phyloP scores from a whole-genome alignment of 441 rosid genomes.

The Gossypium davidsonii region DNA sequence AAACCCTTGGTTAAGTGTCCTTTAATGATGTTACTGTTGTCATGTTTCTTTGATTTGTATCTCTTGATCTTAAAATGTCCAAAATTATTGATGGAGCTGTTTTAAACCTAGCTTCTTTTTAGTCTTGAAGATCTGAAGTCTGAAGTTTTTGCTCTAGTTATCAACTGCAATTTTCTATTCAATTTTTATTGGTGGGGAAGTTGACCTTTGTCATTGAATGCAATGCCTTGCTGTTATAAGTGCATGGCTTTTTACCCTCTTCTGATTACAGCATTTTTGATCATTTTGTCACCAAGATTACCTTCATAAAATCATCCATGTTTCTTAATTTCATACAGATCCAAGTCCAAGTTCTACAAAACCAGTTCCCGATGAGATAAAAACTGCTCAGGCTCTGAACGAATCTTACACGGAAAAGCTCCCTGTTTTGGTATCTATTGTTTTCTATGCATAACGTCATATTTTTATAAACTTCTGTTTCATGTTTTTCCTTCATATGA shows the following conservation, averaged over 20 bases:
- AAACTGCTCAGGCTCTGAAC: conserved; percentile 23
- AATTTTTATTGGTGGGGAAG: background rate
- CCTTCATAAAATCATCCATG: background rate
- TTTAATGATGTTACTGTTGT: background rate
- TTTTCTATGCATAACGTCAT: conserved; percentile 8
- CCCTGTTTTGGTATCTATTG: conserved; percentile 23
- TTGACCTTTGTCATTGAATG: background rate
- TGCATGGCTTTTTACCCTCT: background rate
- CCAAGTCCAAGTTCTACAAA: background rate
- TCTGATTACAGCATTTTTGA: background rate
- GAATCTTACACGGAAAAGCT: conserved; percentile 23
- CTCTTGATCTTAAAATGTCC: background rate
- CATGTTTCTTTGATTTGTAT: background rate
- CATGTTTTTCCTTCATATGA: conserved; percentile 5
- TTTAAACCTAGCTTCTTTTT: background rate
- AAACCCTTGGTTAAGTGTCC: conserved; percentile 40
- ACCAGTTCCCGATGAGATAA: conserved; percentile 4
- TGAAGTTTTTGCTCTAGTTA: background rate
- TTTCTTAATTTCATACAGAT: conserved; percentile 5
- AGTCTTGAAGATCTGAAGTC: background rate
- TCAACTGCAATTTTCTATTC: background rate
- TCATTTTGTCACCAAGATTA: background rate
- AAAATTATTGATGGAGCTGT: background rate
- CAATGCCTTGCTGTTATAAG: background rate
- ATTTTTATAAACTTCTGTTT: conserved; percentile 9